Evolutionary conservation across 768 basidiomycete genomes (phyloP).

Genomic region (Kwoniella newhampshirensis): DNA sequence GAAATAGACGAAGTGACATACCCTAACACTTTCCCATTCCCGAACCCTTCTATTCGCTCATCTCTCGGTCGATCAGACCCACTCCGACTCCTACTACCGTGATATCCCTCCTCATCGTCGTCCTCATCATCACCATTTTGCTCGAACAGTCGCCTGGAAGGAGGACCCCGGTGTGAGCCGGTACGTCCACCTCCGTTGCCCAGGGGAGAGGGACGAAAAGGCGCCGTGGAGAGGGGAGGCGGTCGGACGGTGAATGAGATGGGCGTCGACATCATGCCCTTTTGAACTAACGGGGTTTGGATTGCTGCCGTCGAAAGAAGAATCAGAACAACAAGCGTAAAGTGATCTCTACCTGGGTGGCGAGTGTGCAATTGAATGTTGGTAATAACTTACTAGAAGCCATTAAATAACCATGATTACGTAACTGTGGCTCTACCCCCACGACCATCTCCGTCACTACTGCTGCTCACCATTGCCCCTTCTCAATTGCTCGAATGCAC

Average conservation of each 20-base stretch:
- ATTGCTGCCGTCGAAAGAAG: too few species aligned
- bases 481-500: too few species aligned
- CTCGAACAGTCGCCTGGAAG: slow-evolving; percentile 42
- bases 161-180: slow-evolving; percentile 27
- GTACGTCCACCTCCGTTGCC: slow-evolving; percentile 27
- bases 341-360: too few species aligned
- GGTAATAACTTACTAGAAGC: too few species aligned
- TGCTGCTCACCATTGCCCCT: too few species aligned
- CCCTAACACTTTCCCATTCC: slow-evolving; percentile 76
- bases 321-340: too few species aligned
- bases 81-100: background rate
- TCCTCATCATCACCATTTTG: slow-evolving; percentile 40
- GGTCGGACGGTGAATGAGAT: slow-evolving; percentile 84
- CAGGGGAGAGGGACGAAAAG: slow-evolving; percentile 48
- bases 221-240: slow-evolving; percentile 61
- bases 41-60: slow-evolving; percentile 70
- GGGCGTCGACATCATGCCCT: slow-evolving; percentile 45
- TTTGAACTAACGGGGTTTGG: too few species aligned
- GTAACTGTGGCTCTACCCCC: too few species aligned
- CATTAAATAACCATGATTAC: too few species aligned
- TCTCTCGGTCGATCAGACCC: slow-evolving; percentile 56
- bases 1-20: slow-evolving; percentile 59
- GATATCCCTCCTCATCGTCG: slow-evolving; percentile 40
- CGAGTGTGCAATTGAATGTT: too few species aligned
- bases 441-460: too few species aligned